These are phyloP conservation scores for Stemphylium beticola DNA, from an alignment of 2,329 filamentous ascomycete species.

Conservation along the genomic window DNA sequence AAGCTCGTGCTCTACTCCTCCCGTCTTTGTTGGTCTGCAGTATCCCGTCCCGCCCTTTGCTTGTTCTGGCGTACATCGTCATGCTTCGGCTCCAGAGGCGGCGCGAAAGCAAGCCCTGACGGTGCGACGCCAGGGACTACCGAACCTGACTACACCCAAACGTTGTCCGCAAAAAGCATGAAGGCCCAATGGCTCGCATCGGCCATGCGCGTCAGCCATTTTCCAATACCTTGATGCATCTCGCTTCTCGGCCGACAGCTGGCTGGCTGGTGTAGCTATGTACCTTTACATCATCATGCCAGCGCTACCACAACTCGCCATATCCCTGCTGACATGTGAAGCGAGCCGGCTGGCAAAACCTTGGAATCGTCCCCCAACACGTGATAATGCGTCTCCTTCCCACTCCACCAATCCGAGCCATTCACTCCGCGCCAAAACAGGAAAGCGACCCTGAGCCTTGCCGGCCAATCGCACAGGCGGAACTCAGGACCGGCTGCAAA, in stretches of 20 bases:
- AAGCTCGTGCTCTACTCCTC: slow-evolving; percentile 13
- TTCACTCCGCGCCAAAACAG: slow-evolving; percentile 28
- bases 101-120: slow-evolving; percentile 2
- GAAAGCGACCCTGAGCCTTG: slow-evolving; percentile 8
- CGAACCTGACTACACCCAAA: slow-evolving; percentile 1
- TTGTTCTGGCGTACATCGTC: slow-evolving; percentile 16
- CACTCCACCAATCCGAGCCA: slow-evolving; percentile 3
- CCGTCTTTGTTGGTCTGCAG: slow-evolving; percentile 13
- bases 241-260: slow-evolving; percentile 15
- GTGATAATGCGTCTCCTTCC: not conserved
- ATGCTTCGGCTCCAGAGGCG: slow-evolving; percentile 3
- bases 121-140: not conserved
- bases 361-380: not conserved
- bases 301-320: not conserved
- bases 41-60: slow-evolving; percentile 11
- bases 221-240: slow-evolving; percentile 17
- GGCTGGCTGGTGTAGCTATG: slow-evolving; percentile 7
- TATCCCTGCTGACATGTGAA: not conserved
- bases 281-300: slow-evolving; percentile 8
- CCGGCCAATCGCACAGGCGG: slow-evolving; percentile 14
- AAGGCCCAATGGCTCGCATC: slow-evolving; percentile 7
- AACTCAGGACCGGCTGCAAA: slow-evolving; percentile 6
- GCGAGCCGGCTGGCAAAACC: not conserved
- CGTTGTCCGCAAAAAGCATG: slow-evolving; percentile 14
- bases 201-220: slow-evolving; percentile 12